Conservation (phyloP, 1,284 basidiomycete species). For the Blastosporella zonata region DNA sequence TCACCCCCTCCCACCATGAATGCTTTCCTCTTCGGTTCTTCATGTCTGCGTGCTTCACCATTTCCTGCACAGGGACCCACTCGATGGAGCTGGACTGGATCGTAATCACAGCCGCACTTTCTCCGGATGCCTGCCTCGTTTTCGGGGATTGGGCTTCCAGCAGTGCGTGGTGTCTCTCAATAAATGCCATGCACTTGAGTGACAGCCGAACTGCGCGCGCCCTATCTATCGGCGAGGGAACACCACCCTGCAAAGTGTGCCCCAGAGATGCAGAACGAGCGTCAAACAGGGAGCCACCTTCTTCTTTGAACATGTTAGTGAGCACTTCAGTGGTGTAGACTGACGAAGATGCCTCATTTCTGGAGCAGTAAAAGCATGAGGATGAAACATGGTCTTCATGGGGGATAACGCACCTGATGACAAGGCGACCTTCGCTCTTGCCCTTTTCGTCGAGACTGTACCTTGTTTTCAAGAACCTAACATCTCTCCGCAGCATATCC, state of each 20-base stretch:
- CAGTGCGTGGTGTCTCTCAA: constrained; percentile 75
- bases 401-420: constrained; percentile 75
- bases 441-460: constrained; percentile 88
- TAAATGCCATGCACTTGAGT: constrained; percentile 90
- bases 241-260: constrained; percentile 94
- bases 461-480: constrained; percentile 85
- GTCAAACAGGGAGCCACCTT: constrained; percentile 91
- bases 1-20: constrained; percentile 79
- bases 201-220: constrained; percentile 88
- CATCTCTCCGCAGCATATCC: constrained; percentile 79
- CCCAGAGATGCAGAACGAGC: constrained; percentile 91
- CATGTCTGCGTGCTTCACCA: constrained; percentile 88
- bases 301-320: constrained; percentile 93
- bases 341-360: constrained; percentile 83
- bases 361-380: constrained; percentile 29
- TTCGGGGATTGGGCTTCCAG: constrained; percentile 46
- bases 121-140: constrained; percentile 48
- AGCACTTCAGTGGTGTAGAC: constrained; percentile 94
- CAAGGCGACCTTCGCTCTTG: constrained; percentile 88
- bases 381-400: not conserved
- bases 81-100: constrained; percentile 79
- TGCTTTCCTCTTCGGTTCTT: constrained; percentile 80
- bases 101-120: constrained; percentile 88
- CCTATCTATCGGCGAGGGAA: constrained; percentile 93
- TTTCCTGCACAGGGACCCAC: constrained; percentile 83